Percentiles rank a stretch among this genome's conserved stretches.
These are phyloP conservation scores for Scytalidium lignicola DNA, from an alignment of 2,329 filamentous ascomycete species.

Conservation along the genomic window DNA sequence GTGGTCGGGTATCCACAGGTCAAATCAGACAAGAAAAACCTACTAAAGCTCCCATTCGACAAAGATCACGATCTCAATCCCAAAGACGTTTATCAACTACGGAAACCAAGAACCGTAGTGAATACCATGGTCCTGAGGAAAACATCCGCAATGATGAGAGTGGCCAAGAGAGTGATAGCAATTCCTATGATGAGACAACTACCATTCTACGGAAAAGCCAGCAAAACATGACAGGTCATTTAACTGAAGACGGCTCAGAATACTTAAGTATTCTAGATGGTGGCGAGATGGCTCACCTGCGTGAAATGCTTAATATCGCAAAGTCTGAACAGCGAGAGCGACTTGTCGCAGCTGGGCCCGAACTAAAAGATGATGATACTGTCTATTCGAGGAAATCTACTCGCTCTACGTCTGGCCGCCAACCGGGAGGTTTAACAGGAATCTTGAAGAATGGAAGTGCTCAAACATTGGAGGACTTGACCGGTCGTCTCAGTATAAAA, in stretches of 20 bases:
- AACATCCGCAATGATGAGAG: not conserved
- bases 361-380: constrained; percentile 5
- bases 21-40: constrained; percentile 11
- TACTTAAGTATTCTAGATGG: constrained; percentile 6
- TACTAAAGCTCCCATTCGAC: constrained; percentile 1
- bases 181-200: constrained; percentile 5
- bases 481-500: constrained; percentile 7
- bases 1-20: not conserved
- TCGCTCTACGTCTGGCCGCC: not conserved
- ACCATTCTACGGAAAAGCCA: constrained; percentile 4
- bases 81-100: constrained; percentile 14
- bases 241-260: constrained; percentile 4
- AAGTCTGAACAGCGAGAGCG: constrained; percentile 2
- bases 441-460: constrained; percentile 7
- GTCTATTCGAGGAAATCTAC: constrained; percentile 1
- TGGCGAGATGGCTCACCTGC: constrained; percentile 7
- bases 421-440: not conserved
- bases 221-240: constrained; percentile 1
- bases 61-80: constrained; percentile 3
- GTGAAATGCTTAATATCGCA: constrained; percentile 5
- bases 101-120: not conserved
- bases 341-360: not conserved
- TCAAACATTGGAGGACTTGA: constrained; percentile 3
- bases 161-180: constrained; percentile 1
- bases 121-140: not conserved